Conservation (phyloP, 1,139 yeast genomes). For the Komagataea norvegica region DNA sequence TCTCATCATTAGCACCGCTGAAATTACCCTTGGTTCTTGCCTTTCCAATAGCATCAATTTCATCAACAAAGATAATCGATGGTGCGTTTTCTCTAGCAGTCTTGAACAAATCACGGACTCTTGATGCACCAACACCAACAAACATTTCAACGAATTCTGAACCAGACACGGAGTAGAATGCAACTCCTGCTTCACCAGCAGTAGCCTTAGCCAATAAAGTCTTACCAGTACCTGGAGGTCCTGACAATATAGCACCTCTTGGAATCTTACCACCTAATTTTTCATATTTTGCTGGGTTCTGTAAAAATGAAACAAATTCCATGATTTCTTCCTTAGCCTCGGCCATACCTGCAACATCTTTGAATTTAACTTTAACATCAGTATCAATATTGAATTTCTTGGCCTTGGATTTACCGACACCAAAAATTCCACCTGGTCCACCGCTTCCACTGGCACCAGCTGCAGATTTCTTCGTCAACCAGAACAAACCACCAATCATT, state of each 20-base stretch:
- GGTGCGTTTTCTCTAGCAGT: constrained; percentile 81
- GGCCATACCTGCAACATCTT: constrained; percentile 80
- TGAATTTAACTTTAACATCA: constrained; percentile 65
- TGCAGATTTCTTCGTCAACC: constrained; percentile 56
- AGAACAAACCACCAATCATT: constrained; percentile 67
- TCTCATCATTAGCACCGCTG: constrained; percentile 71
- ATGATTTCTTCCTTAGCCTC: constrained; percentile 81
- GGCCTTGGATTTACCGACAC: constrained; percentile 65
- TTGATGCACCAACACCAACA: constrained; percentile 79
- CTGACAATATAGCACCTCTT: constrained; percentile 76
- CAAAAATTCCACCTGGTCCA: constrained; percentile 51
- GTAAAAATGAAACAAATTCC: constrained; percentile 78
- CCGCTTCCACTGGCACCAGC: constrained; percentile 34
- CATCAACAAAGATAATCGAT: constrained; percentile 74
- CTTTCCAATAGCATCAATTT: constrained; percentile 82
- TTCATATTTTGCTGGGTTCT: constrained; percentile 69
- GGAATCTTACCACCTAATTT: constrained; percentile 79
- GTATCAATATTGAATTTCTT: constrained; percentile 67
- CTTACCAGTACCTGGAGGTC: constrained; percentile 88
- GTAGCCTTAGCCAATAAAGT: constrained; percentile 78
- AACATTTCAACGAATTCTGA: constrained; percentile 80
- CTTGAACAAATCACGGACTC: constrained; percentile 77
- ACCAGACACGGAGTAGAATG: constrained; percentile 77
- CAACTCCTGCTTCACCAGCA: constrained; percentile 84
- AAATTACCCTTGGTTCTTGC: constrained; percentile 64